Evolutionary conservation across 1,284 basidiomycete genomes (phyloP).

Genomic region (Ustilago trichophora): DNA sequence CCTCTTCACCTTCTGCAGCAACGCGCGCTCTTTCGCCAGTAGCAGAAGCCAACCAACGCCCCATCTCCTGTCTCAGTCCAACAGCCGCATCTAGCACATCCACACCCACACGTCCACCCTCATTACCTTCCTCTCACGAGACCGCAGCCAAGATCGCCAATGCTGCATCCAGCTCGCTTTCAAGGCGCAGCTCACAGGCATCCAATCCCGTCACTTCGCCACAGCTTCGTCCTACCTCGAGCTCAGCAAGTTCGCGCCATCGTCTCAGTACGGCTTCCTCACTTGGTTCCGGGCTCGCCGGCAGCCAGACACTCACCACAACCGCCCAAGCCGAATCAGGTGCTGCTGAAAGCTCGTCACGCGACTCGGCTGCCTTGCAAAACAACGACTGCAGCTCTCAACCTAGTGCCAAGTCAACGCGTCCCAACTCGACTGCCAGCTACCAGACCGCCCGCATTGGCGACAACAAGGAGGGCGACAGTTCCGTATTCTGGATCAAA

Average conservation of each 20-base stretch:
- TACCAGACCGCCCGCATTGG: slow-evolving; percentile 25
- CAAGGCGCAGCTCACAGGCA: slow-evolving; percentile 39
- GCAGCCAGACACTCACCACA: not conserved
- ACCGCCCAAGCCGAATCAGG: not conserved
- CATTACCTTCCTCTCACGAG: slow-evolving; percentile 32
- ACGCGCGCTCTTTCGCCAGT: slow-evolving; percentile 10
- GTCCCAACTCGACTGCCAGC: slow-evolving; percentile 22
- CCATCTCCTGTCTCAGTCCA: slow-evolving; percentile 7
- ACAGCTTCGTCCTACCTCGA: slow-evolving; percentile 23
- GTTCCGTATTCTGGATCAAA: slow-evolving; percentile 1
- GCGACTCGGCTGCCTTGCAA: not conserved
- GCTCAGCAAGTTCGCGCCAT: slow-evolving; percentile 20
- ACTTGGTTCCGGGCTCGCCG: not conserved
- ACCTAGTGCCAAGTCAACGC: slow-evolving; percentile 10
- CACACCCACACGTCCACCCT: slow-evolving; percentile 38
- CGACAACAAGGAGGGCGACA: not conserved
- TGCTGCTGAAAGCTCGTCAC: not conserved
- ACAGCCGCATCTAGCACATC: slow-evolving; percentile 8
- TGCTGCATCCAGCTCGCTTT: slow-evolving; percentile 27
- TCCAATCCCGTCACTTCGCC: slow-evolving; percentile 23
- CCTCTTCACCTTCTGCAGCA: not conserved
- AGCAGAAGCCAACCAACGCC: slow-evolving; percentile 10
- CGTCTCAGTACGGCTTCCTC: slow-evolving; percentile 16
- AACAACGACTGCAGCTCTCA: not conserved
- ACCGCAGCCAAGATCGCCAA: slow-evolving; percentile 45